phyloP scores from a whole-genome alignment of 2,329 filamentous ascomycete genomes.

The Cylindrodendrum hubeiense region DNA sequence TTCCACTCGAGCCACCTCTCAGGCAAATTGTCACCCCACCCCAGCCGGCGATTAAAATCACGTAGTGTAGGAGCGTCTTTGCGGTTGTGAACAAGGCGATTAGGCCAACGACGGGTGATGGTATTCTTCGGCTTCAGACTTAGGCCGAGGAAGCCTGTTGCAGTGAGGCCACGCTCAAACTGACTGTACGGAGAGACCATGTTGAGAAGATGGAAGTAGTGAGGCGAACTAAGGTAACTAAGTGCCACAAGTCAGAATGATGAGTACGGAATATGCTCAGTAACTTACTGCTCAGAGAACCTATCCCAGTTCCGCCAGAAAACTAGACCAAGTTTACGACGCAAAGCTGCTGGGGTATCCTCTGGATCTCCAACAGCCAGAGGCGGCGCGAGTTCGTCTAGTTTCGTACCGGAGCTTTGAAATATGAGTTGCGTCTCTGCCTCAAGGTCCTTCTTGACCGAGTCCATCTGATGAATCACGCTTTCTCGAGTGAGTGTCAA shows the following conservation, averaged over 20 bases:
- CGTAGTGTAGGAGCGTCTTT: conserved; percentile 19
- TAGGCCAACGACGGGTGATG: conserved; percentile 40
- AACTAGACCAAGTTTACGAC: conserved; percentile 36
- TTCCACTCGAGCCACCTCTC: conserved; percentile 46
- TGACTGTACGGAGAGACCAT: background rate
- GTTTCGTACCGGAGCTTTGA: background rate
- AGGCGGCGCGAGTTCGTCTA: conserved; percentile 39
- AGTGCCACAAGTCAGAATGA: background rate
- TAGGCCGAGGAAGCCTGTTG: conserved; percentile 35
- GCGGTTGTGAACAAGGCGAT: conserved; percentile 31
- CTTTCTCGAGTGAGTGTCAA: conserved; percentile 30
- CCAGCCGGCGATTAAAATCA: conserved; percentile 39
- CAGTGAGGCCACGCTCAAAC: conserved; percentile 11
- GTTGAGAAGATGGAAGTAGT: conserved; percentile 9
- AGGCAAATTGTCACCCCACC: conserved; percentile 37
- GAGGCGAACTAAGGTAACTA: conserved; percentile 23
- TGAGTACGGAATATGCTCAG: background rate
- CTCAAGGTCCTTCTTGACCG: background rate
- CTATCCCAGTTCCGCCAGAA: conserved; percentile 44
- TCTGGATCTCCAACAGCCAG: background rate
- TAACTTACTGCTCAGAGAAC: conserved; percentile 34
- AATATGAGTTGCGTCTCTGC: conserved; percentile 19
- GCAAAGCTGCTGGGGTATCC: background rate
- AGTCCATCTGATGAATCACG: conserved; percentile 7
- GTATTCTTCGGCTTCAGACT: conserved; percentile 33